Base-by-base conservation (phyloP, 805 yeast genomes). In the Starmerella tilneyi region DNA sequence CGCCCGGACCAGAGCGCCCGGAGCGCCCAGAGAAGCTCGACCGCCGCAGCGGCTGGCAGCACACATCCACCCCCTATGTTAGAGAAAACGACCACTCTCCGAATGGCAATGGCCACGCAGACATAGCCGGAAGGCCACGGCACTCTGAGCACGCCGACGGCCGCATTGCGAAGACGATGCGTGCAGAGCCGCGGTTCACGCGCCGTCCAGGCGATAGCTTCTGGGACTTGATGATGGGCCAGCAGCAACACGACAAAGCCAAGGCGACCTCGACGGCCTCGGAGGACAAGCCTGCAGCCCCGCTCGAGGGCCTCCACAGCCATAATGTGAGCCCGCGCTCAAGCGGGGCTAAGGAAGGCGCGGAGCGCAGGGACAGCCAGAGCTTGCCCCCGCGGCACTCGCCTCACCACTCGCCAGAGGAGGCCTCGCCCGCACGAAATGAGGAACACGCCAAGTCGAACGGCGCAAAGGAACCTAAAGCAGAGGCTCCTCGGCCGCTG, bases 121-220 rank as follows among this genome's bases (percentile, higher is more conserved):
- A 24, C 27, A 8, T 11, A 11, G 11, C 12, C 12, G 22, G 15
- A 9, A 12, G 29, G 19, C n/a, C 29, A 15, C 40, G 30, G 3
- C 15, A 8, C 15, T n/a, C 13, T 15, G 40, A 8, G 30, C 42
- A 17, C 13, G 44, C 15, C 37, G 48, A 23, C 20, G 11, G 16
- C 11, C 39, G 17, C 26, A 17, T 7, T 21, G 15, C 27, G 40
- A 37, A 13, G 15, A 36, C 15, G 5, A 30, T 35, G 20, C 41
- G 32, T 9, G 27, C 15, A 9, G 41, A 34, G 37, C 44, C 34
- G 21, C 43, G 33, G 44, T 48, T 48, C 16, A 22, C 43, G 5
- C 31, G 35, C 26, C 17, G 45, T 22, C 52, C 52, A 13, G 52
- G 50, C 27, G 46, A 45, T 19, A 40, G 44, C 33, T 42, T 41